Evolutionary conservation across 2,329 filamentous ascomycete species (phyloP), one percentile per base, ranked within the genome.

Genomic region (Hypocrella siamensis): DNA sequence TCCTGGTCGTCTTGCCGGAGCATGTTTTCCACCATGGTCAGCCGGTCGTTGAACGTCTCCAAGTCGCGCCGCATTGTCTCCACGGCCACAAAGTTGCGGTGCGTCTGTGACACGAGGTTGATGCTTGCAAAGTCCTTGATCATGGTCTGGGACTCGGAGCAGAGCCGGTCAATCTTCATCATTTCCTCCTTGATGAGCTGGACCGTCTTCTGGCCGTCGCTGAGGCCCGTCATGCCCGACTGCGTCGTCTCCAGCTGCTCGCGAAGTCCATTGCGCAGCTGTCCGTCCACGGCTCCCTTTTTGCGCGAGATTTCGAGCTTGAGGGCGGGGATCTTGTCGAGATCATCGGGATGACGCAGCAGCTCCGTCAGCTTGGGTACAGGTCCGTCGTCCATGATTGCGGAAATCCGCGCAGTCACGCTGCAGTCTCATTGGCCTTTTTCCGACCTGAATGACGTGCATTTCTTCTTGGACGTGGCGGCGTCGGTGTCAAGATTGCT

Each of bases 91-190:
- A 98, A 98, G 59, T 98, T 94, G 40, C 88, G 74, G 58, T 98
- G 90, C 42, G 92, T 90, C 57, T 93, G 83, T 34, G 88, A 88
- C 33, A 92, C 81, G 38, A 83, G 63, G 53, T 92, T 90, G 64
- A 93, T 90, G 49, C 84, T 83, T 22, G 80, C 79, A 56, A 98
- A 96, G 62, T 98, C 90, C 48, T 81, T 77, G 48, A 98, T 93
- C 75, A 94, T 94, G 52, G 83, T 84, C 62, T 96, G 88, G 33
- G 86, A 86, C 58, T 98, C 92, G 40, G 86, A 85, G 61, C 90
- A 98, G 41, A 98, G 72, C 59, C 83, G 85, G 62, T 98, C 90
- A 47, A 98, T 96, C 59, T 88, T 92, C 66, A 92, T 85, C 74
- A 98, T 90, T 61, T 98, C 90, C 43, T 96, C 88, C 56, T 93